phyloP scores from a whole-genome alignment of 176 grass and related monocot genomes.

The Bonia amplexicaulis region DNA sequence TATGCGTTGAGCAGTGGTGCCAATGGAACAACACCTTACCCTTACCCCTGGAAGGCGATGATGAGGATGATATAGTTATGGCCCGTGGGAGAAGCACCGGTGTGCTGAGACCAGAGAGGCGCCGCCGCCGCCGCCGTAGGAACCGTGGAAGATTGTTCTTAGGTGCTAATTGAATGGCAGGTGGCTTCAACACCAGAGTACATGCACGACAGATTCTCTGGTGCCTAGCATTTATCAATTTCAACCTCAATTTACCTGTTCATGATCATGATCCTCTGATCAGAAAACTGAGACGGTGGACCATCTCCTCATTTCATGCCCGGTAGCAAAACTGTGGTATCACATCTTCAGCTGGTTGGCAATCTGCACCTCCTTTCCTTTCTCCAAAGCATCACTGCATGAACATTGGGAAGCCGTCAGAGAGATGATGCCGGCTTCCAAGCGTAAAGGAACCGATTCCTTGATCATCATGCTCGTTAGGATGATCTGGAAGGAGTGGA shows the following conservation, averaged over 20 bases:
- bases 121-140: constrained; percentile 42
- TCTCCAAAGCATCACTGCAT: too few relatives aligned
- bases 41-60: constrained; percentile 43
- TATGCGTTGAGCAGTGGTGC: constrained; percentile 21
- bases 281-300: too few relatives aligned
- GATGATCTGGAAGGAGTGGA: too few relatives aligned
- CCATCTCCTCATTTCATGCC: too few relatives aligned
- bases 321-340: too few relatives aligned
- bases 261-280: constrained; percentile 30
- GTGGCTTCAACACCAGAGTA: constrained; percentile 10
- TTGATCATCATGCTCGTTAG: too few relatives aligned
- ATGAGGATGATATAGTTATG: constrained; percentile 42
- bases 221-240: constrained; percentile 51
- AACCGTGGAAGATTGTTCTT: constrained; percentile 64
- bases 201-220: constrained; percentile 40
- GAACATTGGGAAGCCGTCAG: too few relatives aligned
- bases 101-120: constrained; percentile 46
- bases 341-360: too few relatives aligned
- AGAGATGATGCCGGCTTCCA: too few relatives aligned
- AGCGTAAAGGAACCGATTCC: too few relatives aligned
- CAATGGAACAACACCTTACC: constrained; percentile 38
- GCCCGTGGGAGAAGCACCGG: constrained; percentile 14
- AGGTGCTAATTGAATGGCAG: constrained; percentile 47
- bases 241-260: constrained; percentile 55
- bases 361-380: too few relatives aligned